Evolutionary conservation across 257 asterid species (phyloP), one percentile per base, ranked within the genome.

Genomic region (Plectranthus barbatus): DNA sequence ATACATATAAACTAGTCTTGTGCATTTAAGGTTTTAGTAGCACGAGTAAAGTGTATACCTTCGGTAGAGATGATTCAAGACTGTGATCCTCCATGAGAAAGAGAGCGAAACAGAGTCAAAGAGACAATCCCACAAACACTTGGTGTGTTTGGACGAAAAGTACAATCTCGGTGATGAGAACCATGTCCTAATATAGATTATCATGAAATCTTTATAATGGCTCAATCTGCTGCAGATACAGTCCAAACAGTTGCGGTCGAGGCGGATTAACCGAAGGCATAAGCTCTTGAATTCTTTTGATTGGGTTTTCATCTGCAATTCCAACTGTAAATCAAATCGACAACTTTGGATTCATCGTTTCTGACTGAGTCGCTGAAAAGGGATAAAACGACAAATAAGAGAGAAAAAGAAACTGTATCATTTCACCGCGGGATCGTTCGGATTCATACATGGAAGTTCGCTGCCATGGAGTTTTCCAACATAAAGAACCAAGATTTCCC

Each of bases 291-390:
- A 50, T 57, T 7, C 19, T 37, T 50, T 68, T 46, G 56, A 19
- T 51, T 51, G 60, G 53, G 42, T 52, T 60, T 47, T 36, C 18
- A 24, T 58, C 20, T 21, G 47, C 57, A 29, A 69, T 29, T 37
- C 75, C 73, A 69, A 61, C 71, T 60, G 62, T 68, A 62, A 58
- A 39, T 40, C 51, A 59, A 54, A 46, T 69, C 46, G 57, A 60
- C 51, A 69, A 33, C 82, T 66, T 77, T 20, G 82, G 62, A 39
- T 33, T 48, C 71, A 67, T 69, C 82, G 82, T 70, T 78, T 47
- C 47, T 47, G 68, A 47, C 29, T 73, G 74, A 24, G 46, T 36
- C 4, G 60, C 40, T 9, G 21, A 67, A 45, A 52, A 4, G 13
- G 19, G 36, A 9, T n/a, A 21, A 17, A 39, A 17, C 9, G 34